Evolutionary conservation across 176 grass and related monocot genomes (phyloP).

Genomic region (Neostapfia colusana): DNA sequence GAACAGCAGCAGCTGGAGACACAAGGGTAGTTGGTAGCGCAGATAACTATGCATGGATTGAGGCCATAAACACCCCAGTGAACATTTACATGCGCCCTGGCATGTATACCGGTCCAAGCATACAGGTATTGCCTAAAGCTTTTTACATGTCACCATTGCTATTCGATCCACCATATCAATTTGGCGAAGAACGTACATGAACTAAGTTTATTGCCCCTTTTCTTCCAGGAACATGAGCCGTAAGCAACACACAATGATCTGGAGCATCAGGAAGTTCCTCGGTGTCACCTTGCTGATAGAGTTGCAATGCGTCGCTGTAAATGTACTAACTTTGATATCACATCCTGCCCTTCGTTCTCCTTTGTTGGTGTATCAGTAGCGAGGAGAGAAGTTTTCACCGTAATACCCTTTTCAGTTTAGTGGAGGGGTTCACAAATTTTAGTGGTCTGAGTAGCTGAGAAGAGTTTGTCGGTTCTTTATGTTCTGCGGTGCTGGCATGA

Average conservation of each 20-base stretch:
- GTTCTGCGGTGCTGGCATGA: neutral
- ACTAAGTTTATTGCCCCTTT: neutral
- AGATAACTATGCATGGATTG: slow-evolving; percentile 62
- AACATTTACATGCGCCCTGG: slow-evolving; percentile 57
- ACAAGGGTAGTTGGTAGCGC: slow-evolving; percentile 10
- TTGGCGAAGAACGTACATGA: neutral
- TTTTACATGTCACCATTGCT: neutral
- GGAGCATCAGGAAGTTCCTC: neutral
- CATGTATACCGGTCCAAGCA: slow-evolving; percentile 47
- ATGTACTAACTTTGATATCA: neutral
- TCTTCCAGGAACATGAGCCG: slow-evolving; percentile 29
- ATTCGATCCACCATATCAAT: neutral
- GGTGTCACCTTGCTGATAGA: neutral
- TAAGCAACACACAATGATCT: neutral
- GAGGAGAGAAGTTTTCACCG: neutral
- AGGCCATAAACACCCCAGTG: slow-evolving; percentile 45
- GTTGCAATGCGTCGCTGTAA: neutral
- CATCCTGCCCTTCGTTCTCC: neutral
- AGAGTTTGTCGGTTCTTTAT: neutral
- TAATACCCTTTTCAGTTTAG: slow-evolving; percentile 1
- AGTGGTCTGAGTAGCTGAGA: neutral
- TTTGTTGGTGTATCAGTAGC: neutral
- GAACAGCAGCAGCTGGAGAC: slow-evolving; percentile 36
- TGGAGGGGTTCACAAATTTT: neutral
- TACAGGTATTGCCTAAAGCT: slow-evolving; percentile 45